Percentiles rank a stretch among this genome's conserved stretches.
Evolutionary conservation across 768 basidiomycete genomes (phyloP).

Genomic region (Termitomyces bulborhizus): DNA sequence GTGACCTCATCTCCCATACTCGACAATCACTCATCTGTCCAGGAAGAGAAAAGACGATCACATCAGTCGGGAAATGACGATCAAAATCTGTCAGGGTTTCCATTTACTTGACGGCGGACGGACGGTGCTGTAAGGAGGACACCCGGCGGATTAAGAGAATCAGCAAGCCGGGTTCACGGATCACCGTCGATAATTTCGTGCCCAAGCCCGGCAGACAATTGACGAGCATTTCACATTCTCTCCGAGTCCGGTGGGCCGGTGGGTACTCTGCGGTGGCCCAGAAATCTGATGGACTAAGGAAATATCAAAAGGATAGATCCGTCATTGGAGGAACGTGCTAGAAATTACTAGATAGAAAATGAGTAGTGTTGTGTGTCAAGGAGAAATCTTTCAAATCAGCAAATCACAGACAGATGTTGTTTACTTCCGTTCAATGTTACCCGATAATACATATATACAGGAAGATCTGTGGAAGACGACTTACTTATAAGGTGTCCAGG

Average conservation of each 20-base stretch:
- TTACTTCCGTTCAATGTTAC: not conserved
- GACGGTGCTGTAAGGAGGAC: conserved; percentile 2
- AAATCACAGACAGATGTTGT: not conserved
- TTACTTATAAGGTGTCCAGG: not conserved
- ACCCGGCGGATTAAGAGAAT: not conserved
- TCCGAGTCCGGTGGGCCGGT: not conserved
- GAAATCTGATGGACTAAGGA: conserved; percentile 4
- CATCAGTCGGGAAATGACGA: conserved; percentile 1
- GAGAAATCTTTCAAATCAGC: not conserved
- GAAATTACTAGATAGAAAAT: not conserved
- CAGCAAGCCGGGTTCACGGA: conserved; percentile 8
- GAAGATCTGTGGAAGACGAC: not conserved
- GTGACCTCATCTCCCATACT: not conserved
- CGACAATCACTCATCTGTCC: not conserved
- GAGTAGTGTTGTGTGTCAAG: not conserved
- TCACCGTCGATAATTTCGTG: not conserved
- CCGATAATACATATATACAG: not conserved
- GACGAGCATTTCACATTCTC: not conserved
- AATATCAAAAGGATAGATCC: conserved; percentile 6
- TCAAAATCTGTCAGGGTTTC: conserved; percentile 2
- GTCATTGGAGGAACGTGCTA: conserved; percentile 9
- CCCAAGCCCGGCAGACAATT: not conserved
- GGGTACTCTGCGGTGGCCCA: conserved; percentile 1
- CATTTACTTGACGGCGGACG: conserved; percentile 5
- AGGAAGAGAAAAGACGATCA: not conserved